Base-by-base conservation (phyloP, 2,329 filamentous ascomycete genomes). In the Plectosphaerella cucumerina region DNA sequence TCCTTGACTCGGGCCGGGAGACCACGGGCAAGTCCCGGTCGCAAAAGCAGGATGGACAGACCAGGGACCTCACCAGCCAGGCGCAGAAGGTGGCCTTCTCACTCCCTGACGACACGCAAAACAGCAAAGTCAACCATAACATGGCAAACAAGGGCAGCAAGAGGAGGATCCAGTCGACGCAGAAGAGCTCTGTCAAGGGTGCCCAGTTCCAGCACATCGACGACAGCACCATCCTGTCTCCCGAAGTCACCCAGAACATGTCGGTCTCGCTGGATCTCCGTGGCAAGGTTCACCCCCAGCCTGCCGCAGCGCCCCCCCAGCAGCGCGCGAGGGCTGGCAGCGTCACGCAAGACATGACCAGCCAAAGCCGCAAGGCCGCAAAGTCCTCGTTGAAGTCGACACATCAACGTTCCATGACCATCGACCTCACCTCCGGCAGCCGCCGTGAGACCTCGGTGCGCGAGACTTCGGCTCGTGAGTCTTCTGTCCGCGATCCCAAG, bases 131-230 rank as follows among this genome's bases (percentile, higher is more conserved):
- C 17, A 51, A 52, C 47, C 63, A 65, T 48, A 68, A 68, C 26
- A 51, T 66, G 10, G 70, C 71, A 9, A 74, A 73, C 56, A 65
- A 67, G 47, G 69, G 71, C 12, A 74, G 71, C 65, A 74, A 74
- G 60, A 68, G 71, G 8, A 67, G 68, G 46, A 66, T 52, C 26
- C 51, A 53, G 17, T 56, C 59, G 2, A 56, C 44, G 5, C 34
- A 35, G 17, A 62, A 58, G 46, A 47, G 48, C 8, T 46, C 22
- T 11, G 17, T 39, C 14, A 44, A 52, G 6, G 50, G 51, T 2
- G 55, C 53, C 2, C 45, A 53, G 31, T 52, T 58, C 18, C 52
- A 57, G 4, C 59, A 58, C 42, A 49, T 53, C n/a, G 52, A 57
- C 21, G 58, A 56, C 43, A 58, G 51, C 50, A 57, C 49, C 20